A percentile compares a stretch with the other conserved stretches of the same genome.
Conservation (phyloP, 2,329 filamentous ascomycete genomes). For the Ophiostoma perfectum region DNA sequence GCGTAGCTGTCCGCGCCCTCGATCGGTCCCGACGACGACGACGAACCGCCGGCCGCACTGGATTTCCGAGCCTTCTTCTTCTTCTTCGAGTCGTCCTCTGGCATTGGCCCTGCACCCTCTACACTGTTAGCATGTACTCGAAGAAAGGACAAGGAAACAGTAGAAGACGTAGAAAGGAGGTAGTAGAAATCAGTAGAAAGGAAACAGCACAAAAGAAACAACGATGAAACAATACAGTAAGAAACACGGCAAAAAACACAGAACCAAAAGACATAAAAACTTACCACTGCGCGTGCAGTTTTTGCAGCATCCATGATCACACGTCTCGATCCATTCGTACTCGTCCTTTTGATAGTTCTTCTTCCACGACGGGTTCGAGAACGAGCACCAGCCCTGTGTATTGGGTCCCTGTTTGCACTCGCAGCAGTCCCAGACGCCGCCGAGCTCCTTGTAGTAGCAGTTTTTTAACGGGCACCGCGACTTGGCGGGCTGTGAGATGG, state of each 20-base stretch:
- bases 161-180: too few species aligned
- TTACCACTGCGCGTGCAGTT: constrained; percentile 43
- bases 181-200: too few species aligned
- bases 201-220: too few species aligned
- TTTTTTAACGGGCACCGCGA: constrained; percentile 45
- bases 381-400: constrained; percentile 48
- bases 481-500: constrained; percentile 40
- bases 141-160: too few species aligned
- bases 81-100: constrained; percentile 21
- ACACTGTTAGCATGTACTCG: neutral
- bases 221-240: too few species aligned
- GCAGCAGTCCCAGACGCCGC: constrained; percentile 51
- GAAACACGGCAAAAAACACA: too few species aligned
- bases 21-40: neutral
- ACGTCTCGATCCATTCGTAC: constrained; percentile 39
- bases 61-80: constrained; percentile 17
- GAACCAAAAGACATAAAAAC: constrained; percentile 27
- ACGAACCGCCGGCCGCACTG: neutral
- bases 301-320: constrained; percentile 50
- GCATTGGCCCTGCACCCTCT: constrained; percentile 25
- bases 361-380: constrained; percentile 31
- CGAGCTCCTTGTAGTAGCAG: constrained; percentile 47
- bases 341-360: constrained; percentile 33
- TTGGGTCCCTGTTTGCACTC: constrained; percentile 48
- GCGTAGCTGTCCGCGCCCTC: neutral